Conservation (phyloP, 306 rosid species). For the Hippophae rhamnoides region DNA sequence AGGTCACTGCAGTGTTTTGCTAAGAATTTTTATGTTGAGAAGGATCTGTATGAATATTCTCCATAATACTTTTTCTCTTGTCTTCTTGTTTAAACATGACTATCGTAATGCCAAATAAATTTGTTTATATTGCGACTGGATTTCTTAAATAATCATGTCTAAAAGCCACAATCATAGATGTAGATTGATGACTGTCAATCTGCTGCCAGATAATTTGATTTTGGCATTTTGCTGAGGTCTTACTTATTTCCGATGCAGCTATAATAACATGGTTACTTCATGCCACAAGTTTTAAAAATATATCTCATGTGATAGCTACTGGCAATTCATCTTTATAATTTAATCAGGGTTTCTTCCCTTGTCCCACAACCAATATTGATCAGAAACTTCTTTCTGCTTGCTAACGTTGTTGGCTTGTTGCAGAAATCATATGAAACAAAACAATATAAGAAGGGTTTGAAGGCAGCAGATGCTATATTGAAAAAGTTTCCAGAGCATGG, state of each 20-base stretch:
- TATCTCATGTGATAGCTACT: background rate
- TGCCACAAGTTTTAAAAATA: background rate
- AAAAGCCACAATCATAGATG: background rate
- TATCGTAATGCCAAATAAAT: too few species aligned
- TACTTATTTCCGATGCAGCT: background rate
- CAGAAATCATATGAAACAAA: constrained; percentile 98
- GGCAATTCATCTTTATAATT: background rate
- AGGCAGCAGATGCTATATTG: constrained; percentile 93
- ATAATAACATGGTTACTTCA: background rate
- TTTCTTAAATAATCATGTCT: too few species aligned
- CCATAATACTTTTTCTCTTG: too few species aligned
- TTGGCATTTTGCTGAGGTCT: background rate
- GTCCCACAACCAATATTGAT: background rate
- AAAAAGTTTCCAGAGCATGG: constrained; percentile 96
- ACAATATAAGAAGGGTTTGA: constrained; percentile 94
- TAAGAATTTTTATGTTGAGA: too few species aligned
- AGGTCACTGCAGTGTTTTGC: too few species aligned
- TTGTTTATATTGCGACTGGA: background rate
- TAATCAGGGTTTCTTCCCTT: background rate
- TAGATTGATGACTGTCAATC: background rate
- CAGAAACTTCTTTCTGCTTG: constrained; percentile 7
- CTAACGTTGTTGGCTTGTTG: constrained; percentile 5
- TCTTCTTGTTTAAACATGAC: too few species aligned
- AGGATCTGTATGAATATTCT: too few species aligned
- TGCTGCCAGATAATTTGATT: background rate